A percentile compares a stretch with the other conserved stretches of the same genome.
Evolutionary conservation across 2,329 filamentous ascomycete species (phyloP).

Genomic region (Cladophialophora psammophila): DNA sequence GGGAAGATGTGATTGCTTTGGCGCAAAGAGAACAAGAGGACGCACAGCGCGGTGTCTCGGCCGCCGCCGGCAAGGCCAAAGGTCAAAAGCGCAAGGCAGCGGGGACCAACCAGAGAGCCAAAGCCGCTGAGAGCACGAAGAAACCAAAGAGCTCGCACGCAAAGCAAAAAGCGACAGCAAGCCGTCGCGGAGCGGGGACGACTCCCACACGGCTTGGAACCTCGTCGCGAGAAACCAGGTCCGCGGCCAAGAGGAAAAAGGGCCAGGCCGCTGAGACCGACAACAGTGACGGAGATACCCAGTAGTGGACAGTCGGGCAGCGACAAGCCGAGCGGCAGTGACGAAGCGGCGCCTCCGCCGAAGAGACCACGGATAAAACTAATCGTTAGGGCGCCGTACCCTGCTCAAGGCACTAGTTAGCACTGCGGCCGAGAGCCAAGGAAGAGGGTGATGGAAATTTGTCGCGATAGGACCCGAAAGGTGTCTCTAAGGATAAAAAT

Average conservation of each 20-base stretch:
- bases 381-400: neutral
- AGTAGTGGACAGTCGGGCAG: neutral
- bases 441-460: neutral
- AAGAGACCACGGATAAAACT: neutral
- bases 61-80: neutral
- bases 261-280: neutral
- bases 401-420: neutral
- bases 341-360: neutral
- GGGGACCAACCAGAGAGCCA: neutral
- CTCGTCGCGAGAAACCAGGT: neutral
- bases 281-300: neutral
- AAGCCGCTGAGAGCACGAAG: neutral
- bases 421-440: neutral
- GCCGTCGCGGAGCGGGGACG: neutral
- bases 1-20: neutral
- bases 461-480: neutral
- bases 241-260: conserved; percentile 1
- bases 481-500: too few relatives aligned
- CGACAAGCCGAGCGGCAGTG: neutral
- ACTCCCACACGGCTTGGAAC: neutral
- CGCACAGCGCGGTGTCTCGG: neutral
- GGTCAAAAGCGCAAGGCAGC: neutral
- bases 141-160: neutral
- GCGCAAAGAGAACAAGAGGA: neutral
- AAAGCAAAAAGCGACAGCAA: neutral